Percentiles rank a stretch among this genome's conserved stretches.
Evolutionary conservation across 768 basidiomycete species (phyloP).

Genomic region (Boletus bicolor): DNA sequence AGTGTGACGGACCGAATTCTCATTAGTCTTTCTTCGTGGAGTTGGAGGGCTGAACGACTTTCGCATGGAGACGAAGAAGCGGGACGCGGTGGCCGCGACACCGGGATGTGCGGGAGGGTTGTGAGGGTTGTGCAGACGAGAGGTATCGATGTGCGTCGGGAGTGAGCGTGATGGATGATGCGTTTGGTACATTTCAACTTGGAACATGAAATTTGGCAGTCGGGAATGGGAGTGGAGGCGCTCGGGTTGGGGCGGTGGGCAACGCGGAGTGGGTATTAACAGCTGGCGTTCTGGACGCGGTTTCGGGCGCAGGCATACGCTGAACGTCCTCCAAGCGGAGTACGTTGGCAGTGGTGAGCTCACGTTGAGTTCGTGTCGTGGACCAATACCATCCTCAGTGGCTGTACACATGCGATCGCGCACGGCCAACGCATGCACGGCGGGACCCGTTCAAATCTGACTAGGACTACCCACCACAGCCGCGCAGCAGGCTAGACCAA

Average conservation of each 20-base stretch:
- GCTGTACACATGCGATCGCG: slow-evolving; percentile 5
- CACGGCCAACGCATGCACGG: background rate
- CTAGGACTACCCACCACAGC: background rate
- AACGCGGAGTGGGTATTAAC: slow-evolving; percentile 1
- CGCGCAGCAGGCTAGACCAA: background rate
- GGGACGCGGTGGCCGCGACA: slow-evolving; percentile 25
- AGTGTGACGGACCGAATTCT: slow-evolving; percentile 17
- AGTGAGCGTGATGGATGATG: slow-evolving; percentile 16
- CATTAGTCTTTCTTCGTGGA: slow-evolving; percentile 20
- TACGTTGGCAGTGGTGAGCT: background rate
- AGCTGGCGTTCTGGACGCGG: background rate
- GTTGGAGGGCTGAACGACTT: slow-evolving; percentile 24
- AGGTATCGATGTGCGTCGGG: slow-evolving; percentile 11
- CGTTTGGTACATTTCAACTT: slow-evolving; percentile 11
- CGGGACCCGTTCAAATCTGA: too few species aligned
- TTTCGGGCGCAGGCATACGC: slow-evolving; percentile 5
- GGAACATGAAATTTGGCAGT: background rate
- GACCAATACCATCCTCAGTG: background rate
- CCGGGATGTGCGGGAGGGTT: slow-evolving; percentile 4
- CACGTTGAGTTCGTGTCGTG: background rate
- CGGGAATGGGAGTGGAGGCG: background rate
- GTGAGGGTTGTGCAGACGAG: background rate
- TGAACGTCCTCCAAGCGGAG: background rate
- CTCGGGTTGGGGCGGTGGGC: background rate
- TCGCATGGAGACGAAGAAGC: slow-evolving; percentile 31